phyloP scores from a whole-genome alignment of 768 basidiomycete species.

The Phlegmacium glaucopus region DNA sequence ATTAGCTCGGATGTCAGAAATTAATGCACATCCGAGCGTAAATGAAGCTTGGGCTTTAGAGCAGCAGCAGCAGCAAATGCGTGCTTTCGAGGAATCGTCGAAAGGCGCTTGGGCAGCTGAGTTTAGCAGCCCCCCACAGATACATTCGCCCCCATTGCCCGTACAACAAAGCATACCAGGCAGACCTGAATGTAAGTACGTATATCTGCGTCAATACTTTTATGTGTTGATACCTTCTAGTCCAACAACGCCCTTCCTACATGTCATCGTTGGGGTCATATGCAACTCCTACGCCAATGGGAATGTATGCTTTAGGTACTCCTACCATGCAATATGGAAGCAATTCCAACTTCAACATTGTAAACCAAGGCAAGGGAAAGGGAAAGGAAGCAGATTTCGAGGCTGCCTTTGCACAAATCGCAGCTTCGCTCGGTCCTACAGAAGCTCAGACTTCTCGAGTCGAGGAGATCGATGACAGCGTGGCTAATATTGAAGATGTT shows the following conservation, averaged over 20 bases:
- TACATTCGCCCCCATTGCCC: slow-evolving; percentile 20
- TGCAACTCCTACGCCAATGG: slow-evolving; percentile 36
- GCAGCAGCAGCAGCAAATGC: slow-evolving; percentile 38
- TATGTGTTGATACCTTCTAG: slow-evolving; percentile 16
- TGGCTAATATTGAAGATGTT: slow-evolving; percentile 36
- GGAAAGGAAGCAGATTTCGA: slow-evolving; percentile 77
- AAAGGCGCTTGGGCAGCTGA: slow-evolving; percentile 55
- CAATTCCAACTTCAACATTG: slow-evolving; percentile 18
- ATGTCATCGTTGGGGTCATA: slow-evolving; percentile 30
- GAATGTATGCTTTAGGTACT: slow-evolving; percentile 32
- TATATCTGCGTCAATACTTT: neutral
- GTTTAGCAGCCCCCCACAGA: slow-evolving; percentile 36
- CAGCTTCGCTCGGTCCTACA: slow-evolving; percentile 45
- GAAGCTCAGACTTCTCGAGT: slow-evolving; percentile 46
- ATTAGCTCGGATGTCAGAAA: slow-evolving; percentile 29
- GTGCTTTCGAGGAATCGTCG: slow-evolving; percentile 30
- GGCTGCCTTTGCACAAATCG: slow-evolving; percentile 73
- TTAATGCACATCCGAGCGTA: slow-evolving; percentile 32
- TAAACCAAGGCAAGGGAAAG: slow-evolving; percentile 74
- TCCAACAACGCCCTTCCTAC: slow-evolving; percentile 40
- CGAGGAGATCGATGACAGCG: slow-evolving; percentile 47
- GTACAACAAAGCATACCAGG: slow-evolving; percentile 31
- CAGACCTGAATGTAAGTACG: slow-evolving; percentile 37
- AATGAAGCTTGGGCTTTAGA: slow-evolving; percentile 54
- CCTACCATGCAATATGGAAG: slow-evolving; percentile 32